Conservation (phyloP, 2,329 filamentous ascomycete species). For the Stagonosporopsis cucurbitacearum region DNA sequence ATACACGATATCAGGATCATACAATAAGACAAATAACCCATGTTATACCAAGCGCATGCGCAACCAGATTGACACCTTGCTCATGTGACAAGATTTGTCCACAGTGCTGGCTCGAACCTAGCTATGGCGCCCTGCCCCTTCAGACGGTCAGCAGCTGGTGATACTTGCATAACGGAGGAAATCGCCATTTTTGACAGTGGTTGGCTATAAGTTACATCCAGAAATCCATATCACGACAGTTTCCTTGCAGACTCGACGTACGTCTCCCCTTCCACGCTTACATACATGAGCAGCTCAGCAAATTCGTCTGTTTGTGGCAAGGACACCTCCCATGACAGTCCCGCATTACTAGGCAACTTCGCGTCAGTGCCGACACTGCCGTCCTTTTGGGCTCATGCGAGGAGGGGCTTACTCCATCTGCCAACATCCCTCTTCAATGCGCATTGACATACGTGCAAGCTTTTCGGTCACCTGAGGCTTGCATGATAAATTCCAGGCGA, state of each 20-base stretch:
- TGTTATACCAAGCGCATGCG: no score
- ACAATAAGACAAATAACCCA: no score
- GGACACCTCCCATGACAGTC: constrained; percentile 26
- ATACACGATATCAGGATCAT: no score
- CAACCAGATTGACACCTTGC: not conserved
- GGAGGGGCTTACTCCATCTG: constrained; percentile 17
- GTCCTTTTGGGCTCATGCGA: constrained; percentile 23
- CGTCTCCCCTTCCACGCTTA: not conserved
- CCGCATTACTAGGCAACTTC: constrained; percentile 31
- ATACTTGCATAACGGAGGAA: constrained; percentile 32
- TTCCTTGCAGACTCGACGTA: constrained; percentile 31
- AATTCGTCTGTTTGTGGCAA: constrained; percentile 26
- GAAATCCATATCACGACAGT: constrained; percentile 32
- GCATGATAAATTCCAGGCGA: constrained; percentile 28
- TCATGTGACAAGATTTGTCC: constrained; percentile 20
- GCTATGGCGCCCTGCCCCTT: constrained; percentile 21
- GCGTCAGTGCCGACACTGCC: constrained; percentile 33
- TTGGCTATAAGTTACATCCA: constrained; percentile 35
- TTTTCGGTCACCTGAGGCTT: constrained; percentile 26
- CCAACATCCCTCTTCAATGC: constrained; percentile 28
- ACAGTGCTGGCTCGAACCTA: constrained; percentile 34
- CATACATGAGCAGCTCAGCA: constrained; percentile 13
- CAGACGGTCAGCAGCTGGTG: constrained; percentile 31
- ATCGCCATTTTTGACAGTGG: constrained; percentile 30
- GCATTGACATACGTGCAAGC: constrained; percentile 26